Evolutionary conservation across 495 filamentous ascomycete species (phyloP).

Genomic region (Penicillium turbatum): DNA sequence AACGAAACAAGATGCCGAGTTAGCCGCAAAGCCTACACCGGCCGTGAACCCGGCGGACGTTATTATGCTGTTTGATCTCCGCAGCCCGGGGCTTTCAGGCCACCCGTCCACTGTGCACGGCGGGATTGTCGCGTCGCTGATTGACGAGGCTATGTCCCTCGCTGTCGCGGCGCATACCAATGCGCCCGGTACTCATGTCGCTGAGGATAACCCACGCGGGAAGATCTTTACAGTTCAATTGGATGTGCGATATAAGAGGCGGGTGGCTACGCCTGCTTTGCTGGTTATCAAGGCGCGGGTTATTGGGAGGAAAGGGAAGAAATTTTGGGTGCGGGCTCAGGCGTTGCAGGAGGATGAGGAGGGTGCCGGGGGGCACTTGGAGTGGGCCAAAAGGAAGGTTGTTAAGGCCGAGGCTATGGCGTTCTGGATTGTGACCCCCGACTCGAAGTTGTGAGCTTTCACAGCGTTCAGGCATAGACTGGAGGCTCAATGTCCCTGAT

Average conservation of each 20-base stretch:
- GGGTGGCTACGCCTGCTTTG: constrained; percentile 31
- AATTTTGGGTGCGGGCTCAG: constrained; percentile 42
- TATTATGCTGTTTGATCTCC: constrained; percentile 34
- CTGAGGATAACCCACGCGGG: constrained; percentile 25
- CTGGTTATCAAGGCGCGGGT: constrained; percentile 33
- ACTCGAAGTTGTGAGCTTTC: constrained; percentile 14
- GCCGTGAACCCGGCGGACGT: constrained; percentile 33
- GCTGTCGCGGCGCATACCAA: constrained; percentile 32
- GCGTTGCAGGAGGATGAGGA: constrained; percentile 36
- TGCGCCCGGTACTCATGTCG: neutral
- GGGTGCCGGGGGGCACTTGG: constrained; percentile 25
- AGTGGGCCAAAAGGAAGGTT: constrained; percentile 29
- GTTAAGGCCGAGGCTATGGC: constrained; percentile 41
- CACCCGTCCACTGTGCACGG: constrained; percentile 41
- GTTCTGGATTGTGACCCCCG: constrained; percentile 36
- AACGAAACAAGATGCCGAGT: constrained; percentile 29
- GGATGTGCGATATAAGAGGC: constrained; percentile 38
- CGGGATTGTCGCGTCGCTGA: constrained; percentile 60
- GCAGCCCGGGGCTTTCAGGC: constrained; percentile 34
- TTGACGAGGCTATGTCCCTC: constrained; percentile 58
- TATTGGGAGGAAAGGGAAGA: constrained; percentile 32
- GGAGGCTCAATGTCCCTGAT: neutral
- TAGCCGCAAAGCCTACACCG: constrained; percentile 16
- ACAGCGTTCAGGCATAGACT: neutral
- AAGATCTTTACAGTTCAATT: constrained; percentile 39